Evolutionary conservation across 768 basidiomycete genomes (phyloP).

Genomic region (Mycena galericulata): DNA sequence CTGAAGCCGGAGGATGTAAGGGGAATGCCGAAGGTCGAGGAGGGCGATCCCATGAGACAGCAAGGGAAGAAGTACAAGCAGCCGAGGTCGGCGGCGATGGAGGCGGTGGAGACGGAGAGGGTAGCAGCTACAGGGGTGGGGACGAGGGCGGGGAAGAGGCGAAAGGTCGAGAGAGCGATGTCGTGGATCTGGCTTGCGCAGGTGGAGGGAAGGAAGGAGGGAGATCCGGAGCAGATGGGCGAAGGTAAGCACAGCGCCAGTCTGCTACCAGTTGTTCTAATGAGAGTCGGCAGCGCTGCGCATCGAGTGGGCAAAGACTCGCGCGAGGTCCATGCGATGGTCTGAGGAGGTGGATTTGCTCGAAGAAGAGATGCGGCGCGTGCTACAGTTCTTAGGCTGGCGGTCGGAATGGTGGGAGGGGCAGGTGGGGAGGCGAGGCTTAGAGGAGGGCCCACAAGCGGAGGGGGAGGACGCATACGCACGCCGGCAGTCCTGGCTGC

Average conservation of each 20-base stretch:
- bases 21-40: slow-evolving; percentile 23
- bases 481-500: no score
- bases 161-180: not conserved
- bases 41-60: not conserved
- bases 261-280: no score
- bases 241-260: not conserved
- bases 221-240: not conserved
- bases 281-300: slow-evolving; percentile 15
- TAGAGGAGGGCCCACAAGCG: not conserved
- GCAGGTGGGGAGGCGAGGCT: not conserved
- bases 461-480: slow-evolving; percentile 39
- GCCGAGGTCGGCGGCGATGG: not conserved
- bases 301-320: slow-evolving; percentile 39
- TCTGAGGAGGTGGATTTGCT: slow-evolving; percentile 37
- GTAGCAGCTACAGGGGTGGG: no score
- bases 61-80: not conserved
- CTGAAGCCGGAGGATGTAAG: slow-evolving; percentile 33
- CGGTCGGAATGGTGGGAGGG: slow-evolving; percentile 12
- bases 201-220: not conserved
- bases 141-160: not conserved
- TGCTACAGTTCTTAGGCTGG: slow-evolving; percentile 33
- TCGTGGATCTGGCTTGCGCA: slow-evolving; percentile 10
- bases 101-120: not conserved
- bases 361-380: slow-evolving; percentile 42
- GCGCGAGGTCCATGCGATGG: slow-evolving; percentile 35